Evolutionary conservation across 2,329 filamentous ascomycete species (phyloP), one percentile per base, ranked within the genome.

Genomic region (Pyrenophora teres): DNA sequence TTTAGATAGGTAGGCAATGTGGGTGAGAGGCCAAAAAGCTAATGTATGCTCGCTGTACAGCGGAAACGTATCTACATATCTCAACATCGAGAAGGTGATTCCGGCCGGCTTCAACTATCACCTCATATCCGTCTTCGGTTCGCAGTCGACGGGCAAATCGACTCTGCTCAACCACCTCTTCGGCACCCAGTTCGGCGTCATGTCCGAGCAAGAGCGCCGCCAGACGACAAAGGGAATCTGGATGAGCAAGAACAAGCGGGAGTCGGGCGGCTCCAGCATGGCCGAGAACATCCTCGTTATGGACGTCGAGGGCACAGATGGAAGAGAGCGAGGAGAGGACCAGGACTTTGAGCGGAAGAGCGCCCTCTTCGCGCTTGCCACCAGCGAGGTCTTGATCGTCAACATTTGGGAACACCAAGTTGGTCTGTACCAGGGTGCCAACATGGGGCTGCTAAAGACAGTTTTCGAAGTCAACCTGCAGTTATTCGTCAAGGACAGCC

Each of bases 331-430:
- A 62, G 94, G 94, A 59, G 94, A 99, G 75, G 94, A 99, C 72
- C 94, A 99, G 76, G 94, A 99, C 73, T 99, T 99, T 75, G 94
- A 99, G 82, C 85, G 94, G 69, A 99, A 99, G 80, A 97, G 92
- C 74, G 94, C 94, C 19, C 83, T 99, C 16, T 99, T 99, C 77
- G 94, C 94, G 44, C 83, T 99, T 67, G 94, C 94, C 42, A 99
- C 94, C 15, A 97, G 93, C 73, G 94, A 99, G 78, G 93, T 99
- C 45, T 82, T 99, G 64, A 95, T 99, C 70, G 89, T 99, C 75
- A 99, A 99, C 73, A 96, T 99, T 62, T 99, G 94, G 94, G 94
- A 99, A 77, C 93, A 97, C 75, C 94, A 99, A 76, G 94, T 99
- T 56, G 94, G 94, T 40, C 76, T 99, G 74, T 99, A 99, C 73